Evolutionary conservation across 2,329 filamentous ascomycete species (phyloP).

Genomic region (Cladosporium oxysporum): DNA sequence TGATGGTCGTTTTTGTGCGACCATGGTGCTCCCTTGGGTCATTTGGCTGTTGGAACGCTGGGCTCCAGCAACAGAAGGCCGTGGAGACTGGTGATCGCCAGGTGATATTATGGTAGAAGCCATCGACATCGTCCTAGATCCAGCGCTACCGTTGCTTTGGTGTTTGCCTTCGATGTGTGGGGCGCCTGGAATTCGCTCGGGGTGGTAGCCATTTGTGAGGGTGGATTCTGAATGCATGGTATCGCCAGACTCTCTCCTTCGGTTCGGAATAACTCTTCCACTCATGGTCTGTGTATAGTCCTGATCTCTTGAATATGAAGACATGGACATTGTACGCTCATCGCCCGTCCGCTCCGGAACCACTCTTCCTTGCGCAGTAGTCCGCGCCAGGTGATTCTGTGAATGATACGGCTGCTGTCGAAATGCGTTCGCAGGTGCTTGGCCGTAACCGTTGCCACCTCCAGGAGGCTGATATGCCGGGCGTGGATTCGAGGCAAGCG

Average conservation of each 20-base stretch:
- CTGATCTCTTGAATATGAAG: slow-evolving; percentile 73
- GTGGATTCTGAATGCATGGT: slow-evolving; percentile 28
- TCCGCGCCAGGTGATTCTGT: slow-evolving; percentile 63
- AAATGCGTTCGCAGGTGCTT: slow-evolving; percentile 71
- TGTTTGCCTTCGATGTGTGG: slow-evolving; percentile 27
- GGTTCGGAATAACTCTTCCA: slow-evolving; percentile 83
- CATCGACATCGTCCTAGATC: slow-evolving; percentile 84
- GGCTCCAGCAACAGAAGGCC: slow-evolving; percentile 30
- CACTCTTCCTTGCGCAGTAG: slow-evolving; percentile 86
- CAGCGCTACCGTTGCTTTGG: slow-evolving; percentile 39
- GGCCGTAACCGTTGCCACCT: slow-evolving; percentile 52
- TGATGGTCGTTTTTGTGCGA: slow-evolving; percentile 69
- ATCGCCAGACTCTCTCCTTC: slow-evolving; percentile 59
- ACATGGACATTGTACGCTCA: slow-evolving; percentile 96
- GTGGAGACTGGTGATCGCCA: slow-evolving; percentile 30
- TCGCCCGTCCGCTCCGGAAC: slow-evolving; percentile 84
- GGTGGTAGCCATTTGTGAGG: slow-evolving; percentile 34
- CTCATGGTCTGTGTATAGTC: slow-evolving; percentile 88
- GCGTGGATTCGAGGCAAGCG: slow-evolving; percentile 74
- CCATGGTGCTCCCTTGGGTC: slow-evolving; percentile 45
- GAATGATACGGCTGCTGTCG: slow-evolving; percentile 72
- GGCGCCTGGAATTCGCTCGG: slow-evolving; percentile 30
- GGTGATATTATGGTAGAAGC: slow-evolving; percentile 73
- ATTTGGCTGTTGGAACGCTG: slow-evolving; percentile 43
- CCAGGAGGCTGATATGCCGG: slow-evolving; percentile 69